phyloP scores from a whole-genome alignment of 768 basidiomycete species.

The Termitomyces sp. region DNA sequence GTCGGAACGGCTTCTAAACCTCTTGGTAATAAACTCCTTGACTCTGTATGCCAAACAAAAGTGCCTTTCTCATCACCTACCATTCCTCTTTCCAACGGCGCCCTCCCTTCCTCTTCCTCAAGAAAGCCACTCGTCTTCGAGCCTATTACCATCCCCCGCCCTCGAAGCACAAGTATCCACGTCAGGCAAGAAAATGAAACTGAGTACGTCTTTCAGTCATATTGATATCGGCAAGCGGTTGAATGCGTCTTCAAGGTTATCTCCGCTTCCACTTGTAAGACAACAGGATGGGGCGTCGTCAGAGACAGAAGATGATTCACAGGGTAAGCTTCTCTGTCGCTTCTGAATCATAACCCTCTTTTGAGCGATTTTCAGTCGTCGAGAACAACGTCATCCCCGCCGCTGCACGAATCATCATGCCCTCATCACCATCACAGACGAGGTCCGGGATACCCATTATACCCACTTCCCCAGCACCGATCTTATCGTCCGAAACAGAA shows the following conservation, averaged over 20 bases:
- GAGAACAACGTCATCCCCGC: neutral
- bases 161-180: neutral
- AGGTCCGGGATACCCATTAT: constrained; percentile 3
- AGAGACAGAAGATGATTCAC: constrained; percentile 39
- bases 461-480: constrained; percentile 9
- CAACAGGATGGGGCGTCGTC: constrained; percentile 21
- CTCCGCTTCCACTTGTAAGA: too few relatives aligned
- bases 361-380: constrained; percentile 3
- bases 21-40: neutral
- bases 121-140: constrained; percentile 24
- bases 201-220: neutral
- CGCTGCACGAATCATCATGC: neutral
- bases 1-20: constrained; percentile 7
- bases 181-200: neutral
- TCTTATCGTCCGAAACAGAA: constrained; percentile 19
- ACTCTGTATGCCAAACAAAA: constrained; percentile 4
- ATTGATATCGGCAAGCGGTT: neutral
- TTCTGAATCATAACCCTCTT: neutral
- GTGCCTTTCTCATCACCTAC: constrained; percentile 23
- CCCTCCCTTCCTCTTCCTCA: neutral
- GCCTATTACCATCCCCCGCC: constrained; percentile 8
- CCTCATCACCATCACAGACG: neutral
- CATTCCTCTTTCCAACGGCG: constrained; percentile 10
- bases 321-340: constrained; percentile 22
- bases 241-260: neutral